phyloP scores from a whole-genome alignment of 495 filamentous ascomycete genomes.

The Talaromyces stipitatus region DNA sequence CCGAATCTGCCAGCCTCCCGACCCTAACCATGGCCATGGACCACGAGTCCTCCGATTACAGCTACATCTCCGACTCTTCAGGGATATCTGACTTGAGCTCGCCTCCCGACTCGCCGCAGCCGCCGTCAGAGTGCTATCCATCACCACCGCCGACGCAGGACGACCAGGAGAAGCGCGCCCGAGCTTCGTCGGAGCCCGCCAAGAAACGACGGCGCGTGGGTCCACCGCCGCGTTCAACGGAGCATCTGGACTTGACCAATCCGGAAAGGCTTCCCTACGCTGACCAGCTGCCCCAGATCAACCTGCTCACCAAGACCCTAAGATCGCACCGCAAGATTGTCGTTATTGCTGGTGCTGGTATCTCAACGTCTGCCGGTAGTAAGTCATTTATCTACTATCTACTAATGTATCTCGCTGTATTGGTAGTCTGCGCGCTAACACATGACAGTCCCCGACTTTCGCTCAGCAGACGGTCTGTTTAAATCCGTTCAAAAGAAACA shows the following conservation, averaged over 20 bases:
- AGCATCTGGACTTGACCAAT: constrained; percentile 62
- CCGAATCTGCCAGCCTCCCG: constrained; percentile 1
- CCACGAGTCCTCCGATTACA: constrained; percentile 24
- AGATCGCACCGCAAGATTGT: constrained; percentile 91
- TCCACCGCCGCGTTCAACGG: constrained; percentile 66
- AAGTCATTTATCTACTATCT: constrained; percentile 62
- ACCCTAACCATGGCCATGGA: constrained; percentile 25
- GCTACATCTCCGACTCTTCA: constrained; percentile 3
- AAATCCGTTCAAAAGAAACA: constrained; percentile 73
- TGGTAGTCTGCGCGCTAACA: neutral
- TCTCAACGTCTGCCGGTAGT: constrained; percentile 95
- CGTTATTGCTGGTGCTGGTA: constrained; percentile 91
- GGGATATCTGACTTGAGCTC: constrained; percentile 53
- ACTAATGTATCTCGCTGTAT: constrained; percentile 11
- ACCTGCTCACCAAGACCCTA: constrained; percentile 65
- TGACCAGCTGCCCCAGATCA: constrained; percentile 52
- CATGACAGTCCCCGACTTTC: constrained; percentile 83
- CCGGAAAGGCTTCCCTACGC: constrained; percentile 31
- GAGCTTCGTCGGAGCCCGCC: constrained; percentile 47
- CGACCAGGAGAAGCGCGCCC: constrained; percentile 21
- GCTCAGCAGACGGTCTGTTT: constrained; percentile 84
- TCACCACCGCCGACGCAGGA: constrained; percentile 54
- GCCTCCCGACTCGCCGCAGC: constrained; percentile 46
- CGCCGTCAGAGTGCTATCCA: constrained; percentile 47
- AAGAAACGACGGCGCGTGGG: constrained; percentile 66